Percentiles rank a stretch among this genome's conserved stretches.
These are phyloP conservation scores for Penicillium oxalicum DNA, from an alignment of 2,329 filamentous ascomycete species.

Conservation along the genomic window DNA sequence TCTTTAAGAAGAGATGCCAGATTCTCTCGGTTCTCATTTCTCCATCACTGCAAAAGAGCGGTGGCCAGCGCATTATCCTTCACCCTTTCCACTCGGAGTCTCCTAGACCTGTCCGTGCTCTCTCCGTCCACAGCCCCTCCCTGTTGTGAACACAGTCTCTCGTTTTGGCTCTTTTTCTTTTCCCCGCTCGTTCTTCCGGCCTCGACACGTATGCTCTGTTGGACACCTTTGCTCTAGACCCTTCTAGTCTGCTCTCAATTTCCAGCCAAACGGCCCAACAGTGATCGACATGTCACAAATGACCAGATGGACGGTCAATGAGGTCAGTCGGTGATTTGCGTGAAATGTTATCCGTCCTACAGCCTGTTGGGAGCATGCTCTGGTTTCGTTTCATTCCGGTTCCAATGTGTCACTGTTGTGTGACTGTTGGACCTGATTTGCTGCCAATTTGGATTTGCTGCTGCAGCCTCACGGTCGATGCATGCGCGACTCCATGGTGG, in stretches of 20 bases:
- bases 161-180: too few relatives aligned
- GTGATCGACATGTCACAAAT: conserved; percentile 30
- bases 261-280: neutral
- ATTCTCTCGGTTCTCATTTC: too few relatives aligned
- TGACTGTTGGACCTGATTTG: neutral
- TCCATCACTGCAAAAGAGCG: neutral
- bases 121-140: too few relatives aligned
- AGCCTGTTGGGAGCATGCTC: neutral
- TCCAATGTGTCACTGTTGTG: neutral
- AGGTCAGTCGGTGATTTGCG: conserved; percentile 28
- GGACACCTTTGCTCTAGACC: too few relatives aligned
- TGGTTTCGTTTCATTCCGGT: neutral
- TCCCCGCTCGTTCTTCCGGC: too few relatives aligned
- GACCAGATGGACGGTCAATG: conserved; percentile 44
- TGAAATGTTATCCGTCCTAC: conserved; percentile 4
- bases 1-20: neutral
- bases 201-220: too few relatives aligned
- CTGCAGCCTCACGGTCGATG: neutral
- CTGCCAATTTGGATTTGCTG: neutral
- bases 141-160: too few relatives aligned
- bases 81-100: neutral
- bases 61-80: conserved; percentile 1
- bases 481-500: too few relatives aligned
- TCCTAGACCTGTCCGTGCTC: neutral
- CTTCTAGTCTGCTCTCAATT: neutral